Evolutionary conservation across 192 early-diverging fungal species (phyloP).

Genomic region (Coemansia sp.): DNA sequence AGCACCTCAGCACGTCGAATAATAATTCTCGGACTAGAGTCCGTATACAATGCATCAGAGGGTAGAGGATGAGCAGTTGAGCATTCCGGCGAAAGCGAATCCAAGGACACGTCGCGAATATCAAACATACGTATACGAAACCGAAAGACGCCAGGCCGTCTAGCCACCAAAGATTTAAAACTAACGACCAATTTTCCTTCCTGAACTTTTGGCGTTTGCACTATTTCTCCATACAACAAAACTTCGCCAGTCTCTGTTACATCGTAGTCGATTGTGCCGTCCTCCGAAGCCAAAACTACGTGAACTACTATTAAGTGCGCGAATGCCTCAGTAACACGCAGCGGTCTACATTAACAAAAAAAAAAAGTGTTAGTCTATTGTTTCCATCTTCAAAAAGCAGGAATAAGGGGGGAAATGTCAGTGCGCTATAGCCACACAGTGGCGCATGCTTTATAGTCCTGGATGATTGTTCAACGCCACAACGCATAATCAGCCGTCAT

Average conservation of each 20-base stretch:
- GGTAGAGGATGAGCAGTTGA: not conserved
- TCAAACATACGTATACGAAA: conserved; percentile 32
- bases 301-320: conserved; percentile 24
- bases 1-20: not conserved
- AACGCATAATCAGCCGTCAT: not conserved
- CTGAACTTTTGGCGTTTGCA: conserved; percentile 15
- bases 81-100: not conserved
- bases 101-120: conserved; percentile 10
- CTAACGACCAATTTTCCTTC: conserved; percentile 21
- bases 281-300: conserved; percentile 22
- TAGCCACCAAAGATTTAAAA: conserved; percentile 17
- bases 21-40: not conserved
- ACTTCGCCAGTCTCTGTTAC: conserved; percentile 19
- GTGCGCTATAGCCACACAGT: not conserved
- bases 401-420: not conserved
- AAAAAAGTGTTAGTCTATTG: not conserved
- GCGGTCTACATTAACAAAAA: conserved; percentile 20
- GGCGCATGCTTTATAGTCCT: not conserved
- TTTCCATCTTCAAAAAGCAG: not conserved
- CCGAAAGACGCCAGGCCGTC: conserved; percentile 25
- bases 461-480: not conserved
- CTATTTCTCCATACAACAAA: conserved; percentile 18
- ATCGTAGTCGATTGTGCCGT: conserved; percentile 34
- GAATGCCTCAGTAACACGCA: conserved; percentile 21
- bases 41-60: not conserved